Conservation (phyloP, 2,329 filamentous ascomycete species). For the Alternaria novae-zelandiae region DNA sequence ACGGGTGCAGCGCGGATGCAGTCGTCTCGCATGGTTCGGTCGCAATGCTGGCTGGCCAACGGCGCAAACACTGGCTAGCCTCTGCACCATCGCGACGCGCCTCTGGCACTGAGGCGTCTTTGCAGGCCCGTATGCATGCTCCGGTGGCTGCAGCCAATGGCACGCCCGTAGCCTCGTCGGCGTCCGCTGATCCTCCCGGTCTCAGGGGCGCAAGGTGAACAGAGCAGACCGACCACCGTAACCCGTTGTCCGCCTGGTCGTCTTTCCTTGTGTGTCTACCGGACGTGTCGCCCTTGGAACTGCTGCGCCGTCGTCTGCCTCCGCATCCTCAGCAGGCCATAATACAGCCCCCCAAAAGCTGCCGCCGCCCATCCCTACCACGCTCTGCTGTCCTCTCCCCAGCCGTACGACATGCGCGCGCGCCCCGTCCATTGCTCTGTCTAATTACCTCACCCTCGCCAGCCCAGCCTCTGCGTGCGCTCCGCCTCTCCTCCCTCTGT, state of each 20-base stretch:
- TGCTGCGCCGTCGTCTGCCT: constrained; percentile 3
- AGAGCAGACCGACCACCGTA: constrained; percentile 2
- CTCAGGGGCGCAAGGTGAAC: too few relatives aligned
- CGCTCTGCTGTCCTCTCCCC: not conserved
- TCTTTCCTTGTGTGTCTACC: constrained; percentile 6
- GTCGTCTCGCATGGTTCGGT: not conserved
- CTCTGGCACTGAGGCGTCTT: not conserved
- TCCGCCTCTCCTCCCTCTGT: constrained; percentile 6
- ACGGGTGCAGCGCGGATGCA: not conserved
- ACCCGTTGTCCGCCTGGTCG: not conserved
- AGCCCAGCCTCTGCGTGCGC: constrained; percentile 9
- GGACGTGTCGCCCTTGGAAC: constrained; percentile 4
- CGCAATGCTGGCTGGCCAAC: not conserved
- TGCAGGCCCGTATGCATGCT: constrained; percentile 9
- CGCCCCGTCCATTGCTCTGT: constrained; percentile 5
- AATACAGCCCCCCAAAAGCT: constrained; percentile 1
- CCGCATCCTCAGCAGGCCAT: constrained; percentile 5
- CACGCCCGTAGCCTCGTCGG: constrained; percentile 3
- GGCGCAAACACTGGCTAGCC: not conserved
- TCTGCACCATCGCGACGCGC: not conserved
- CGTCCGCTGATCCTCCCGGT: constrained; percentile 17
- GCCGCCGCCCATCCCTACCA: not conserved
- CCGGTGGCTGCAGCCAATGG: constrained; percentile 22
- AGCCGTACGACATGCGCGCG: constrained; percentile 22
- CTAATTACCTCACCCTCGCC: constrained; percentile 8